These are phyloP conservation scores for Lodderomyces beijingensis DNA, from an alignment of 1,139 yeast genomes.

Conservation along the genomic window DNA sequence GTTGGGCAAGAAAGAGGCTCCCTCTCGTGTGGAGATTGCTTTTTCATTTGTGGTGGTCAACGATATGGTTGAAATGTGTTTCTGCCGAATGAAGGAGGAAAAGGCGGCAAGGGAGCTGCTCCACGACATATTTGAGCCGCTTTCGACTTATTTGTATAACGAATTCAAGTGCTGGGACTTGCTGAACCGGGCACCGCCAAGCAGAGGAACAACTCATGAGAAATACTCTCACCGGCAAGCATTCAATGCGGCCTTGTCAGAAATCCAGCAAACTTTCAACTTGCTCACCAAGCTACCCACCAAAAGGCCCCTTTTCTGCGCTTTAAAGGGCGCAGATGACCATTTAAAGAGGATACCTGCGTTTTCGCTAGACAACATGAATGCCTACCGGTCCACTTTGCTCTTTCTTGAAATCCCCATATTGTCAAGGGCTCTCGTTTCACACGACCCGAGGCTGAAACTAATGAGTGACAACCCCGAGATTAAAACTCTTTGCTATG, in stretches of 20 bases:
- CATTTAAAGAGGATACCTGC: slow-evolving; percentile 44
- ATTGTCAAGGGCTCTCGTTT: slow-evolving; percentile 41
- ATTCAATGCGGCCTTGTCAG: slow-evolving; percentile 44
- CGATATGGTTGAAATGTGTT: slow-evolving; percentile 26
- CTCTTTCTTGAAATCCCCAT: slow-evolving; percentile 63
- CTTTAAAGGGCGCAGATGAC: slow-evolving; percentile 46
- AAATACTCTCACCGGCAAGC: slow-evolving; percentile 30
- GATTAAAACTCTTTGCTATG: slow-evolving; percentile 54
- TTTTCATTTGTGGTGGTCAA: slow-evolving; percentile 26
- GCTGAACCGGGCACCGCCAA: slow-evolving; percentile 47
- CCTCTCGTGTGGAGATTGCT: slow-evolving; percentile 10
- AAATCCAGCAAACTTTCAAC: slow-evolving; percentile 39
- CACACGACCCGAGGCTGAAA: slow-evolving; percentile 14
- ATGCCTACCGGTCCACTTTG: slow-evolving; percentile 49
- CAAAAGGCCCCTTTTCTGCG: slow-evolving; percentile 50
- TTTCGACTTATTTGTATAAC: slow-evolving; percentile 39
- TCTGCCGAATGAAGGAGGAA: slow-evolving; percentile 11
- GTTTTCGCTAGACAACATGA: slow-evolving; percentile 22
- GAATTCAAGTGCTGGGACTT: slow-evolving; percentile 39
- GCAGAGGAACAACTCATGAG: slow-evolving; percentile 16
- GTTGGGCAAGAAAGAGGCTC: background rate
- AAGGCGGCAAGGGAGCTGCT: slow-evolving; percentile 9
- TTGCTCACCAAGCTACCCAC: slow-evolving; percentile 51
- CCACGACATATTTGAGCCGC: slow-evolving; percentile 47
- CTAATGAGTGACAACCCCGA: slow-evolving; percentile 46